Base-by-base conservation (phyloP, 352 stramenopile species). In the Plasmopara halstedii region DNA sequence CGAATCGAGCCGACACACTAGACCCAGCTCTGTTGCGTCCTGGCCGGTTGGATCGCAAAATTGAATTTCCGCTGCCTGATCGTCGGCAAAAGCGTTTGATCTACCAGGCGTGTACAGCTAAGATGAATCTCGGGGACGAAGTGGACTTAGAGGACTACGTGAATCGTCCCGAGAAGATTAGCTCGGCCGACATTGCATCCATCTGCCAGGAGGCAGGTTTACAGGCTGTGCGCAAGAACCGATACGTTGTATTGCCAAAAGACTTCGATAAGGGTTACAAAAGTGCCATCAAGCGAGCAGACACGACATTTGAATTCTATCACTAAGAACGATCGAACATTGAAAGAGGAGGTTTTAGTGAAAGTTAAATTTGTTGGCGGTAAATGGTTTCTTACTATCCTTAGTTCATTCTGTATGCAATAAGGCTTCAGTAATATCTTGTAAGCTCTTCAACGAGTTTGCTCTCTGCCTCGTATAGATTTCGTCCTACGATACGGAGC, bases 261-360 rank as follows among this genome's bases (percentile, higher is more conserved):
- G 97, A 99, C 70, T 98, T 99, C 63, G 97, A 99, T 66, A 95
- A 96, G 65, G 97, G 95, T 18, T 99, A 99, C 86, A 99, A 99
- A 77, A 99, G 98, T 65, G 88, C 93, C 27, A 97, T 99, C 63
- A 99, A 98, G 70, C 97, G 97, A 61, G 85, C 94, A 27, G 96
- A 99, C 61, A 99, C 96, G 49, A 98, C 98, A 43, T 98, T 97
- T 50, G 83, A 97, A 41, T 99, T 99, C 73, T 99, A 99, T 70
- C 85, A 88, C 53, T 97, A 86, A 49, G 15, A 35, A 43, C 23
- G 23, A 21, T 27, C 21, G 18, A 42, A n/a, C n/a, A n/a, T n/a
- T n/a, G n/a, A n/a, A n/a, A n/a, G n/a, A n/a, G n/a, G n/a, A n/a
- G n/a, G n/a, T n/a, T n/a, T n/a, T n/a, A n/a, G n/a, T n/a, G n/a